Conservation (phyloP, 352 stramenopile species). For the Phytopythium delawarense region DNA sequence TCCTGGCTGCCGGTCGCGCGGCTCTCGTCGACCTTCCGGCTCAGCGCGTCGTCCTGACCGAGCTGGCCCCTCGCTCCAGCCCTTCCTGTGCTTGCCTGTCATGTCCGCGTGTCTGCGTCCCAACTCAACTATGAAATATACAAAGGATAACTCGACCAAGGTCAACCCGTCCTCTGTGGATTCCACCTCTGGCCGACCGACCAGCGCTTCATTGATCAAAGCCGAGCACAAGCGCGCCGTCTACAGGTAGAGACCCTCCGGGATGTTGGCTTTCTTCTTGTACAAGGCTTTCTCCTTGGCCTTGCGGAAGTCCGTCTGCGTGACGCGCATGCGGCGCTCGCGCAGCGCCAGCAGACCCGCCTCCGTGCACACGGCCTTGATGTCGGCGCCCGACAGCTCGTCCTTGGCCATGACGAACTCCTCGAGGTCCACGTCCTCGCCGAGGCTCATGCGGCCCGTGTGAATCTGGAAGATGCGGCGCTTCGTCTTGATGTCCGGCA, state of each 20-base stretch:
- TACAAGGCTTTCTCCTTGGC: slow-evolving; percentile 99
- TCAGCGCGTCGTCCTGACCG: slow-evolving; percentile 8
- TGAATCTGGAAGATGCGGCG: slow-evolving; percentile 99
- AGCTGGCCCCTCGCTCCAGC: neutral
- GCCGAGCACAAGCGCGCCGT: neutral
- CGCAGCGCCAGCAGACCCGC: slow-evolving; percentile 98
- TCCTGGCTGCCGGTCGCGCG: slow-evolving; percentile 27
- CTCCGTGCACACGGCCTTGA: slow-evolving; percentile 99
- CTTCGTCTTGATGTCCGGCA: slow-evolving; percentile 99
- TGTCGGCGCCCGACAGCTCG: slow-evolving; percentile 99
- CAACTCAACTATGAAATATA: neutral
- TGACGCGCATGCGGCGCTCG: slow-evolving; percentile 99
- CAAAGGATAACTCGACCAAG: neutral
- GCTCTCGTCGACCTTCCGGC: slow-evolving; percentile 20
- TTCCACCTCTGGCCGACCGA: slow-evolving; percentile 17
- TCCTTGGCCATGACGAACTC: slow-evolving; percentile 99
- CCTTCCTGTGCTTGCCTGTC: neutral
- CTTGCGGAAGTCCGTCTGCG: slow-evolving; percentile 99
- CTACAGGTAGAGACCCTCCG: slow-evolving; percentile 98
- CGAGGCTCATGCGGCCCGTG: slow-evolving; percentile 97
- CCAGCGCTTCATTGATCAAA: slow-evolving; percentile 7
- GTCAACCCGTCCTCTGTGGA: neutral
- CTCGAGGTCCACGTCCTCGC: slow-evolving; percentile 99
- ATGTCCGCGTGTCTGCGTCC: neutral
- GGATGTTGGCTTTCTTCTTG: slow-evolving; percentile 99